Conservation (phyloP, 768 basidiomycete species). For the Leccinum variicolor region DNA sequence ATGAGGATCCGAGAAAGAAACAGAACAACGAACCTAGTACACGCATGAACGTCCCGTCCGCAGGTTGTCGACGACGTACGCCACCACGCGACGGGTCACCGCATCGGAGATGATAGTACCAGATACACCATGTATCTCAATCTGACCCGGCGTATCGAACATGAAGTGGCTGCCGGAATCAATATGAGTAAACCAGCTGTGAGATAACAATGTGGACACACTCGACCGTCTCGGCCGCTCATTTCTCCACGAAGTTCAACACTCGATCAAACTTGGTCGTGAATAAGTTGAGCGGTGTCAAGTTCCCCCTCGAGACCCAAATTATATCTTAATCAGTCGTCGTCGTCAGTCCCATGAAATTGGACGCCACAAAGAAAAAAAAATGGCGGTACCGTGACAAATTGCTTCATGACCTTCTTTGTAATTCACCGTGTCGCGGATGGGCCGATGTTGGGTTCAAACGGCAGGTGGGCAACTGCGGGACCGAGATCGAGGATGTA, state of each 20-base stretch:
- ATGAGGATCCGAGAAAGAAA: not conserved
- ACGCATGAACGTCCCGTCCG: conserved; percentile 99
- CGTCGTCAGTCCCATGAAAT: conserved; percentile 10
- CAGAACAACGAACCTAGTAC: conserved; percentile 54
- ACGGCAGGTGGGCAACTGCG: conserved; percentile 87
- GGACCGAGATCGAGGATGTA: conserved; percentile 51
- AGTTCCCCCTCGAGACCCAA: conserved; percentile 39
- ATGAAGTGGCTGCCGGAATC: conserved; percentile 71
- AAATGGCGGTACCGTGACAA: conserved; percentile 46
- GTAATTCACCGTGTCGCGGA: conserved; percentile 53
- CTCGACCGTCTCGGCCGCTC: conserved; percentile 79
- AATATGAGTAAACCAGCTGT: not conserved
- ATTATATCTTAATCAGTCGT: conserved; percentile 69
- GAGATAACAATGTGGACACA: conserved; percentile 39
- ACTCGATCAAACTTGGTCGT: conserved; percentile 71
- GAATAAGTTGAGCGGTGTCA: conserved; percentile 95
- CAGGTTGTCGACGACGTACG: conserved; percentile 97
- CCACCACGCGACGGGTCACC: conserved; percentile 67
- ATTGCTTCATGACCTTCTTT: conserved; percentile 51
- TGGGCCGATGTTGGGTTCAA: conserved; percentile 97
- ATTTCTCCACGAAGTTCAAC: conserved; percentile 76
- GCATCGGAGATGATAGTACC: conserved; percentile 99
- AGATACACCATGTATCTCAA: conserved; percentile 99
- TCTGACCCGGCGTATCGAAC: conserved; percentile 97
- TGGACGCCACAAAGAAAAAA: conserved; percentile 1